A percentile compares a stretch with the other conserved stretches of the same genome.
phyloP scores from a whole-genome alignment of 768 basidiomycete genomes.

The Russula brevipes region DNA sequence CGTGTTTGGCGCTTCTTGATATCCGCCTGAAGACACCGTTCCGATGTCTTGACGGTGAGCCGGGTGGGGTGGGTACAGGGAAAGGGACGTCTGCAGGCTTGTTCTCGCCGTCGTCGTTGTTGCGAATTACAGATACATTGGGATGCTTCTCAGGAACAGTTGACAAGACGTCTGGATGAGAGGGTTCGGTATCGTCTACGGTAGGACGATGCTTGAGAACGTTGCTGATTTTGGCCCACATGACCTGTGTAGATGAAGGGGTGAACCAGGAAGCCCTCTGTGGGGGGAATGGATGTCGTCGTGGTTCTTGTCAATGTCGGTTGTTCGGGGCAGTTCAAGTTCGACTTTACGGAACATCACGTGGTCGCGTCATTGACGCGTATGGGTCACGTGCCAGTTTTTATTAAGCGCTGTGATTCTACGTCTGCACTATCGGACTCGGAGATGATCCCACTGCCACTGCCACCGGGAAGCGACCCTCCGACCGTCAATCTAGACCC shows the following conservation, averaged over 20 bases:
- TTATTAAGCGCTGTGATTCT: not conserved
- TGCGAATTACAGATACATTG: slow-evolving; percentile 15
- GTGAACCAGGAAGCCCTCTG: not conserved
- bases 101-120: slow-evolving; percentile 12
- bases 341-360: slow-evolving; percentile 20
- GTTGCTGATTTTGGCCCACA: slow-evolving; percentile 23
- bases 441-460: too few species aligned
- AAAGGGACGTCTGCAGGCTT: slow-evolving; percentile 17
- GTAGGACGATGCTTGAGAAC: slow-evolving; percentile 20
- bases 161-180: slow-evolving; percentile 18
- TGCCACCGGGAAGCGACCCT: too few species aligned
- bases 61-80: slow-evolving; percentile 22
- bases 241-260: slow-evolving; percentile 8
- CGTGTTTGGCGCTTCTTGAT: slow-evolving; percentile 21
- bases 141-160: slow-evolving; percentile 17
- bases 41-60: slow-evolving; percentile 24
- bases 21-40: slow-evolving; percentile 22
- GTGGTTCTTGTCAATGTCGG: slow-evolving; percentile 14
- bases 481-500: too few species aligned
- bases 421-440: too few species aligned
- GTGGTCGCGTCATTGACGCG: slow-evolving; percentile 18
- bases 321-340: slow-evolving; percentile 9
- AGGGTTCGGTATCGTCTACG: slow-evolving; percentile 10
- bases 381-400: not conserved
- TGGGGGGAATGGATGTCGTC: slow-evolving; percentile 3